Percentiles rank a stretch among this genome's conserved stretches.
These are phyloP conservation scores for Sesbania bispinosa DNA, from an alignment of 306 rosid species.

Conservation along the genomic window DNA sequence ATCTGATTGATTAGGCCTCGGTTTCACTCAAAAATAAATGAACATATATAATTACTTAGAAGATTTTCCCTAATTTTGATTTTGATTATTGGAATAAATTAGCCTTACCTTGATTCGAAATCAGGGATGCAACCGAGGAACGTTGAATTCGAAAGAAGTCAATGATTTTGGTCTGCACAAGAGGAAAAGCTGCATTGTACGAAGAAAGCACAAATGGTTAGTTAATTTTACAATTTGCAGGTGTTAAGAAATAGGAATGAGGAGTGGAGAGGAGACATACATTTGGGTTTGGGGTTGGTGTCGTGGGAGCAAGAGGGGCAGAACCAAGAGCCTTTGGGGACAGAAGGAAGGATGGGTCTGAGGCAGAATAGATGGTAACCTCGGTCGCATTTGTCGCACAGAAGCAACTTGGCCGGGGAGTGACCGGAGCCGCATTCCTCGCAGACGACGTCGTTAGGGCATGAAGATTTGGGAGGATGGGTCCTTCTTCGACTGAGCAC, in stretches of 20 bases:
- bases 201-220: neutral
- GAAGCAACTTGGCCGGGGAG: conserved; percentile 58
- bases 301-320: conserved; percentile 57
- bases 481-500: conserved; percentile 55
- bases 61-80: neutral
- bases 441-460: conserved; percentile 31
- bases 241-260: neutral
- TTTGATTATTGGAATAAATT: neutral
- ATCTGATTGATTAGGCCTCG: too few relatives aligned
- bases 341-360: conserved; percentile 59
- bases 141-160: conserved; percentile 76
- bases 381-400: conserved; percentile 72
- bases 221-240: neutral
- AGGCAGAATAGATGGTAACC: conserved; percentile 84
- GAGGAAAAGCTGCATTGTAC: conserved; percentile 72
- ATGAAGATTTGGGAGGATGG: conserved; percentile 48
- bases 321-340: conserved; percentile 77
- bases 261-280: conserved; percentile 24
- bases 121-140: conserved; percentile 12
- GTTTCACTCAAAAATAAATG: too few relatives aligned
- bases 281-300: conserved; percentile 38
- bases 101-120: conserved; percentile 44
- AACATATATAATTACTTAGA: too few relatives aligned
- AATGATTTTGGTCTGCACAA: conserved; percentile 79
- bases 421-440: conserved; percentile 60